Evolutionary conservation across 306 rosid species (phyloP).

Genomic region (Cicer chorassanicum): DNA sequence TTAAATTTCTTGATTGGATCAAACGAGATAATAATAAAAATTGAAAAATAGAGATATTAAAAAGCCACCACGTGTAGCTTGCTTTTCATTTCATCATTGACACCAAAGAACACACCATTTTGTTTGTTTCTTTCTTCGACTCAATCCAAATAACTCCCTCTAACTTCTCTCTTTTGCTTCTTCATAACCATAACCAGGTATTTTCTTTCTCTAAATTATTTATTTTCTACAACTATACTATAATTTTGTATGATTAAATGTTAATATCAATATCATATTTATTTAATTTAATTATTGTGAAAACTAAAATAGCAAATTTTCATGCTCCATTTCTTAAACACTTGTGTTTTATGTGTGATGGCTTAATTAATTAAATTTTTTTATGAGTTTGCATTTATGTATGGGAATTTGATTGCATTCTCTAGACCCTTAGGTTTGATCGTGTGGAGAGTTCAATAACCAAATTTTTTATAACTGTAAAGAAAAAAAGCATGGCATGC

Average conservation of each 20-base stretch:
- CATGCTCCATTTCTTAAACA: too few species aligned
- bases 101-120: constrained; percentile 27
- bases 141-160: background rate
- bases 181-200: constrained; percentile 1
- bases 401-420: background rate
- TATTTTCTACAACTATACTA: background rate
- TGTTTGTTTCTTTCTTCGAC: background rate
- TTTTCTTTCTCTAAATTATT: background rate
- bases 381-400: background rate
- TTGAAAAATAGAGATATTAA: background rate
- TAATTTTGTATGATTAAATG: background rate
- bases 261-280: background rate
- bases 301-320: too few species aligned
- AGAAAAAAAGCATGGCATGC: too few species aligned
- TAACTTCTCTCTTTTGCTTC: constrained; percentile 33
- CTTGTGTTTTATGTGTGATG: background rate
- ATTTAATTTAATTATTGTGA: background rate
- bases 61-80: constrained; percentile 40
- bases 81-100: constrained; percentile 23
- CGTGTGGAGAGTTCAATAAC: too few species aligned
- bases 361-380: background rate
- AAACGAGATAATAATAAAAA: background rate
- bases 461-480: too few species aligned
- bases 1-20: constrained; percentile 4
- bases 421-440: too few species aligned